Evolutionary conservation across 345 rosid species (phyloP), one percentile per base, ranked within the genome.

Genomic region (Populus nigra): DNA sequence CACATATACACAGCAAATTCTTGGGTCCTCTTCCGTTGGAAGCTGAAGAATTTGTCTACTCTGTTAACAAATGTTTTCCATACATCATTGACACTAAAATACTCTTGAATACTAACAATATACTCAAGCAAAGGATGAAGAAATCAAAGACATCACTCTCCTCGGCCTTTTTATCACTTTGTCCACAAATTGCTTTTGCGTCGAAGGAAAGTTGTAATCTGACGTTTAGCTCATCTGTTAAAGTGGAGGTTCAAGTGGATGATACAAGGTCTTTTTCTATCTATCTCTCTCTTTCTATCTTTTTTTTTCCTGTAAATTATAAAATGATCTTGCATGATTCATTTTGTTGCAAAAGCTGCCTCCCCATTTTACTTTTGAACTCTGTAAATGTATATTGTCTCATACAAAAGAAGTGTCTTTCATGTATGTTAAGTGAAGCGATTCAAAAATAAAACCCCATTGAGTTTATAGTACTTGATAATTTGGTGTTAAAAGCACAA

Each of bases 21-120:
- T 72, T 92, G 33, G 93, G 89, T 73, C 89, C 94, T 85, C 96
- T 93, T 78, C 97, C 99, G 79, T 82, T n/a, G 12, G 86, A 86
- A 36, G 90, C 90, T 68, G 95, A 92, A 84, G 90, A 89, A 69
- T 96, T 96, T 63, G 91, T 85, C 39, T 81, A 86, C 67, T 84
- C 88, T 65, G 76, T 91, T 8, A 88, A 85, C 85, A 86, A 83
- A 73, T 84, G 83, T 83, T 91, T 96, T 79, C 94, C 93, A 5
- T 86, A 80, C 82, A 87, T 96, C 35, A 80, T 92, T 76, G 99
- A 96, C 83, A 96, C 99, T 78, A 96, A 96, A 89, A 76, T 96
- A 80, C 88, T 93, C 79, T 77, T 96, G 83, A 93, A 93, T 83
- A 76, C 88, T 53, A 85, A 87, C 78, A 73, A 82, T 73, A 36